Conservation (phyloP, 148 eudicot genomes). For the Agrostemma githago region DNA sequence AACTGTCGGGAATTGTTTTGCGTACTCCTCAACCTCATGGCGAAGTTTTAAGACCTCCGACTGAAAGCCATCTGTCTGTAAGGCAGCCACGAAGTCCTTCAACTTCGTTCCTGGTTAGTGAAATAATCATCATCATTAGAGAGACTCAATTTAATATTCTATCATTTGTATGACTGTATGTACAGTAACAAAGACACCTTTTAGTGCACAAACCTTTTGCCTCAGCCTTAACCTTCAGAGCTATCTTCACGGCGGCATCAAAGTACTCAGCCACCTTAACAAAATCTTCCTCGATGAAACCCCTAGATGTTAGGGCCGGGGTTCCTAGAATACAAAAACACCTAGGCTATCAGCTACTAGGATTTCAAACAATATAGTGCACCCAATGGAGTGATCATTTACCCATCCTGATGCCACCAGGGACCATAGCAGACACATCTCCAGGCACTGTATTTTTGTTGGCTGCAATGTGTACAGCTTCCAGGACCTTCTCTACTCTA, state of each 20-base stretch:
- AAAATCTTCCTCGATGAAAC: constrained; percentile 90
- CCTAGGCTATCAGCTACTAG: constrained; percentile 7
- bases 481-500: constrained; percentile 95
- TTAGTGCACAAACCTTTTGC: constrained; percentile 46
- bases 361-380: neutral
- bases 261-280: constrained; percentile 91
- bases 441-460: constrained; percentile 99
- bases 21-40: constrained; percentile 83
- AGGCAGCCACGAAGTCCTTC: constrained; percentile 82
- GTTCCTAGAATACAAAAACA: constrained; percentile 52
- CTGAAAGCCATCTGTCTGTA: constrained; percentile 61
- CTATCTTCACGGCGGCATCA: constrained; percentile 81
- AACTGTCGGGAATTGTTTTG: constrained; percentile 95
- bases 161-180: neutral
- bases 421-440: constrained; percentile 99
- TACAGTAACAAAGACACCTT: neutral
- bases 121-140: constrained; percentile 7
- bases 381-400: constrained; percentile 6
- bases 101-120: constrained; percentile 71
- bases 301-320: constrained; percentile 95
- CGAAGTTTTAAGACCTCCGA: constrained; percentile 80
- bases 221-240: constrained; percentile 70
- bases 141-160: neutral
- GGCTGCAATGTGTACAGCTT: constrained; percentile 94
- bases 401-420: constrained; percentile 99